A percentile compares a stretch with the other conserved stretches of the same genome.
Evolutionary conservation across 495 filamentous ascomycete species (phyloP).

Genomic region (Penicillium goetzii): DNA sequence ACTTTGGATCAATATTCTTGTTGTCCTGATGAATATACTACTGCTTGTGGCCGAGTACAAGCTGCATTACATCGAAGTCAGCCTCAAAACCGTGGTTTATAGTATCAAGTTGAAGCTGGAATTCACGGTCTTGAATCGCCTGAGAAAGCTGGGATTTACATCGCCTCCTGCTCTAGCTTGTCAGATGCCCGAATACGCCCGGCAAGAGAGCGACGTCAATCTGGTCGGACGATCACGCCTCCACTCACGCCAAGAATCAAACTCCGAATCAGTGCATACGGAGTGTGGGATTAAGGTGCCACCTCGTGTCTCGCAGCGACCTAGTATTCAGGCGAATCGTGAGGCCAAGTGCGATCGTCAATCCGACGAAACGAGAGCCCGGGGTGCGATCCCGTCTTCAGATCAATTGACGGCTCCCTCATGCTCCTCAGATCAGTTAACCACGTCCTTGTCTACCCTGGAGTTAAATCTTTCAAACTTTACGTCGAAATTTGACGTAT

Average conservation of each 20-base stretch:
- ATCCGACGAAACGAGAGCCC: not conserved
- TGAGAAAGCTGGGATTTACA: too few species aligned
- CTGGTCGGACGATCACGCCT: too few species aligned
- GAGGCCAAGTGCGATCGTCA: not conserved
- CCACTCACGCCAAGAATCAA: not conserved
- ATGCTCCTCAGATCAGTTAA: conserved; percentile 3
- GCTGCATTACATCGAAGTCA: too few species aligned
- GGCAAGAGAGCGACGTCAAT: too few species aligned
- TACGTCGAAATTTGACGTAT: not conserved
- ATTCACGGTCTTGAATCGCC: too few species aligned
- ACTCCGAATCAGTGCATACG: conserved; percentile 1
- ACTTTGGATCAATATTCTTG: too few species aligned
- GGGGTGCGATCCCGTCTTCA: not conserved
- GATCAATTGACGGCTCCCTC: not conserved
- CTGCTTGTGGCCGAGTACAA: too few species aligned
- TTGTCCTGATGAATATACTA: too few species aligned
- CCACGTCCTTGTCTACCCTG: conserved; percentile 4
- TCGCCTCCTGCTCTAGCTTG: too few species aligned
- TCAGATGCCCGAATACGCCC: too few species aligned
- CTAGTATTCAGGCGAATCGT: not conserved
- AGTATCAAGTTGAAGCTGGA: too few species aligned
- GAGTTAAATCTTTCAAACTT: conserved; percentile 4
- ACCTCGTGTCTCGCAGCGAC: conserved; percentile 2
- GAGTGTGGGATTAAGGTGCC: conserved; percentile 2
- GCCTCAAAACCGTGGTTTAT: too few species aligned